These are phyloP conservation scores for Nicotiana attenuata DNA, from an alignment of 257 asterid genomes.

Conservation along the genomic window DNA sequence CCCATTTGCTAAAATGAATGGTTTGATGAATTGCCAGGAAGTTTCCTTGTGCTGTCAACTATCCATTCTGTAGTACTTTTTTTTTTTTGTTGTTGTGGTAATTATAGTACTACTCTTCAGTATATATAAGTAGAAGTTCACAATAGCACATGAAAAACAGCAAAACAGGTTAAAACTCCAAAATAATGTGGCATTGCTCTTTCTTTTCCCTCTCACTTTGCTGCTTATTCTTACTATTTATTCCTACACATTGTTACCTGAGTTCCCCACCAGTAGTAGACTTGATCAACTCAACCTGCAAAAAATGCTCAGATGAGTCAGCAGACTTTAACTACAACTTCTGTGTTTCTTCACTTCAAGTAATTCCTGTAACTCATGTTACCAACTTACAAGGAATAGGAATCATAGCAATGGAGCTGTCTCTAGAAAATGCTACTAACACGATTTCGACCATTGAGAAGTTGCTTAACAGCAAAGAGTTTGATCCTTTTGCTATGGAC, in stretches of 20 bases:
- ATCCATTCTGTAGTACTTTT: neutral
- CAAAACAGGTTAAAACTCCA: neutral
- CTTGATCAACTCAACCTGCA: slow-evolving; percentile 29
- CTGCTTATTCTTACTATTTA: slow-evolving; percentile 2
- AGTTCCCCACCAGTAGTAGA: neutral
- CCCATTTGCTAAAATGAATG: neutral
- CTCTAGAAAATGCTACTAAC: slow-evolving; percentile 19
- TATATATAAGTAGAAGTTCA: neutral
- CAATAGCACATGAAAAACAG: neutral
- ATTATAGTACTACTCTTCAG: neutral
- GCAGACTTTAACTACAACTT: slow-evolving; percentile 20
- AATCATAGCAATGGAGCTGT: slow-evolving; percentile 20
- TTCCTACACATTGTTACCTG: neutral
- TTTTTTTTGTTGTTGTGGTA: too few species aligned
- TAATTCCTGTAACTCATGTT: slow-evolving; percentile 11
- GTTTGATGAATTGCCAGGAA: neutral
- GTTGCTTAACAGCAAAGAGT: slow-evolving; percentile 10
- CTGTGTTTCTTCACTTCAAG: slow-evolving; percentile 22
- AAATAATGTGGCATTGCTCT: slow-evolving; percentile 15
- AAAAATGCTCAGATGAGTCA: slow-evolving; percentile 18
- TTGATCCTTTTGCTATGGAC: slow-evolving; percentile 9
- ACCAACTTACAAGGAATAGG: slow-evolving; percentile 17
- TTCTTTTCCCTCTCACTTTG: slow-evolving; percentile 9
- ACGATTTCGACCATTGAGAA: slow-evolving; percentile 6
- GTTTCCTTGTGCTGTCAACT: neutral